These are phyloP conservation scores for Phylloporus sp. DNA, from an alignment of 768 basidiomycete genomes.

Conservation along the genomic window DNA sequence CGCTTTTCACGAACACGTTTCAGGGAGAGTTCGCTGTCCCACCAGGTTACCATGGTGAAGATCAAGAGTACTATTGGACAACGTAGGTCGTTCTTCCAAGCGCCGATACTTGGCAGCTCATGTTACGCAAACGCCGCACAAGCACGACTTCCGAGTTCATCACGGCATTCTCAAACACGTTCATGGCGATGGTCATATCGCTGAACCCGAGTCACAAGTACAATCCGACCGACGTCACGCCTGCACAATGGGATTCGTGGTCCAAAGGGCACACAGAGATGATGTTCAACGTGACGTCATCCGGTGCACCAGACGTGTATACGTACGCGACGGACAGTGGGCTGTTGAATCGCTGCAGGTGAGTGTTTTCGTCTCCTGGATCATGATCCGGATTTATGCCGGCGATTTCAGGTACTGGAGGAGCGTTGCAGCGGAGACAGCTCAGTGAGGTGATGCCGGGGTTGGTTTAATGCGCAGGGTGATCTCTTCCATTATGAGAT, in stretches of 20 bases:
- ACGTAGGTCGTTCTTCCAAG: not conserved
- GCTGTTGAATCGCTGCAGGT: not conserved
- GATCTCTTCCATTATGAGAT: not conserved
- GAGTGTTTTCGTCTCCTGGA: not conserved
- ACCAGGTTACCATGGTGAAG: constrained; percentile 4
- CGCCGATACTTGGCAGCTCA: not conserved
- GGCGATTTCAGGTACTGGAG: constrained; percentile 1
- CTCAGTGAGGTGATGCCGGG: not conserved
- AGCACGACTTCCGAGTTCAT: constrained; percentile 3
- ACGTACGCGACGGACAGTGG: not conserved
- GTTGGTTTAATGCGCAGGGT: not conserved
- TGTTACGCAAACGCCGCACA: not conserved
- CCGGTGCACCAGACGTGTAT: constrained; percentile 2
- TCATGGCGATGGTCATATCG: constrained; percentile 1
- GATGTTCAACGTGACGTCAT: constrained; percentile 5
- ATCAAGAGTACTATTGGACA: constrained; percentile 2
- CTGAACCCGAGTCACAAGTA: constrained; percentile 1
- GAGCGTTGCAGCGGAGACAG: not conserved
- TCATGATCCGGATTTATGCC: not conserved
- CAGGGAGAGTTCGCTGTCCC: constrained; percentile 6
- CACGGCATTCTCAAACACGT: constrained; percentile 3
- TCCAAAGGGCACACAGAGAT: not conserved
- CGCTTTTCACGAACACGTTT: not conserved
- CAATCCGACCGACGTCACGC: not conserved
- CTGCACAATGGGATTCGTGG: not conserved